Evolutionary conservation across 2,329 filamentous ascomycete genomes (phyloP).

Genomic region (Phaeosphaeria sp.): DNA sequence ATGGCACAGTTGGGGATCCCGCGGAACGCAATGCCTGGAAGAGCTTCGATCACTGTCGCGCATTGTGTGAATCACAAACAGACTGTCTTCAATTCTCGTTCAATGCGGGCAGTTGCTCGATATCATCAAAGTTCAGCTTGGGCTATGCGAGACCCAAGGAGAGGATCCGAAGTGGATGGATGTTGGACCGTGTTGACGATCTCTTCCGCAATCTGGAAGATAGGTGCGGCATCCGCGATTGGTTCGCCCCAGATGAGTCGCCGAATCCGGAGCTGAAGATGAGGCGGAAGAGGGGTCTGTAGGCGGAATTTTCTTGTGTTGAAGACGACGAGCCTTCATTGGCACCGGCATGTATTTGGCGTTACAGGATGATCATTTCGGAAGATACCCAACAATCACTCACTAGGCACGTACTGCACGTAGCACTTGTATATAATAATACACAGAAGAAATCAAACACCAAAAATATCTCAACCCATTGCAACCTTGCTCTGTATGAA

Average conservation of each 20-base stretch:
- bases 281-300: conserved; percentile 16
- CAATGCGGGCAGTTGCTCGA: conserved; percentile 38
- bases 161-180: conserved; percentile 42
- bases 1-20: conserved; percentile 23
- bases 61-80: conserved; percentile 40
- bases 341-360: background rate
- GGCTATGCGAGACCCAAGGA: conserved; percentile 40
- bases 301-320: background rate
- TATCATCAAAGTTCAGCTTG: conserved; percentile 37
- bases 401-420: conserved; percentile 1
- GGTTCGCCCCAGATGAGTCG: conserved; percentile 38
- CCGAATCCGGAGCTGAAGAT: conserved; percentile 22
- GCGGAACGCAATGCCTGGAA: conserved; percentile 45
- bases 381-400: conserved; percentile 20
- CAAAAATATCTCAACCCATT: too few species aligned
- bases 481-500: too few species aligned
- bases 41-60: conserved; percentile 43
- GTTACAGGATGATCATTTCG: background rate
- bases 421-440: background rate
- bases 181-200: conserved; percentile 44
- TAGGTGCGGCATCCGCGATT: conserved; percentile 41
- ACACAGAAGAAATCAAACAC: background rate
- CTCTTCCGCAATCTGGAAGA: conserved; percentile 41
- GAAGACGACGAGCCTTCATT: conserved; percentile 1
- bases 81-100: conserved; percentile 47